Percentiles rank a stretch among this genome's conserved stretches.
Evolutionary conservation across 164 flowering plant genomes (phyloP).

Genomic region (Amborella trichopoda): DNA sequence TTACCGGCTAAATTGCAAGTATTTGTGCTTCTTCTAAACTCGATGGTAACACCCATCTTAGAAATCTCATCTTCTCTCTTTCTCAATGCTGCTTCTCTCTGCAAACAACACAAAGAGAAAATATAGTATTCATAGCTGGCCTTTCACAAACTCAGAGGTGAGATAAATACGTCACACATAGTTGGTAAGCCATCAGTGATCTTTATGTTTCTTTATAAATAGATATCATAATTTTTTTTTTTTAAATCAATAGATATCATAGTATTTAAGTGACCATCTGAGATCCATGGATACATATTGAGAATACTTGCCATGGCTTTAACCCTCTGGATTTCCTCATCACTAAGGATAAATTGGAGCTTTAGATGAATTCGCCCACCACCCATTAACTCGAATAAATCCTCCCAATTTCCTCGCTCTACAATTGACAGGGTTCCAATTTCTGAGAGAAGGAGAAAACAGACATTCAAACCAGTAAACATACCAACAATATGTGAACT

Average conservation of each 20-base stretch:
- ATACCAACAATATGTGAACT: background rate
- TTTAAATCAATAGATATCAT: background rate
- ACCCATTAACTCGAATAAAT: constrained; percentile 47
- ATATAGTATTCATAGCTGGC: background rate
- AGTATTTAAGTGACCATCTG: too few relatives aligned
- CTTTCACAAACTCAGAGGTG: background rate
- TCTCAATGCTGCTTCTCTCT: constrained; percentile 74
- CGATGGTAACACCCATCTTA: constrained; percentile 8
- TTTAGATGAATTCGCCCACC: constrained; percentile 68
- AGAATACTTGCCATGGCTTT: constrained; percentile 39
- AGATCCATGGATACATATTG: background rate
- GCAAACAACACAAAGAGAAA: constrained; percentile 5
- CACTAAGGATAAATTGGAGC: constrained; percentile 59
- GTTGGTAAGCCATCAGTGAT: background rate
- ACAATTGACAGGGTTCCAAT: constrained; percentile 42
- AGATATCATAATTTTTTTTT: background rate
- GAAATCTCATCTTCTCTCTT: constrained; percentile 45
- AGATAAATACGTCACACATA: constrained; percentile 1
- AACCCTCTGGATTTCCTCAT: constrained; percentile 54
- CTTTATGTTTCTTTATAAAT: background rate
- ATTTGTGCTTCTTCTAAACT: too few relatives aligned
- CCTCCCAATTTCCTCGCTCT: constrained; percentile 72
- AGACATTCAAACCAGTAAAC: constrained; percentile 1
- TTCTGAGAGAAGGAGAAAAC: constrained; percentile 20
- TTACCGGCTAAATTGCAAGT: too few relatives aligned